Base-by-base conservation (phyloP, 129 eudicot genomes). In the Silybum marianum region DNA sequence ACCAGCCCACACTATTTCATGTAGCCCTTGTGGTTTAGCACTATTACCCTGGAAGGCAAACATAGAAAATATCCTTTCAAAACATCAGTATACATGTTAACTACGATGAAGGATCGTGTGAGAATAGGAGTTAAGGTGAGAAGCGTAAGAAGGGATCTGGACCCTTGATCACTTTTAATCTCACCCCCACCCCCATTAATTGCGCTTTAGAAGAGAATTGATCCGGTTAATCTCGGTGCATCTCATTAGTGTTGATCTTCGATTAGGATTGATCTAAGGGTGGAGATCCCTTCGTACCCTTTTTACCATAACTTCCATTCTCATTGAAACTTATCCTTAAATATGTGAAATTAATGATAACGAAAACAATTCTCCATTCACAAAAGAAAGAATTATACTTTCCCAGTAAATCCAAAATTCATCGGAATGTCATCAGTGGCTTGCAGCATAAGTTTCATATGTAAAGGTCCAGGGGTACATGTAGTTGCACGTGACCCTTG, bases 401-500 rank as follows among this genome's bases (percentile, higher is more conserved):
- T 93, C 44, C 98, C 98, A 21, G 99, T 95, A 77, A 95, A 95
- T 76, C 99, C 99, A 86, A 95, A 91, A 80, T 95, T 95, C 36
- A 95, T 85, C 16, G 99, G 99, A 44, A 95, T 38, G 63, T 90
- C 95, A 83, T 95, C 98, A 1, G 98, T 95, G 51, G 99, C 86
- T 79, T 90, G 98, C 90, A 95, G 80, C 99, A 95, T 95, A 63
- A 88, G 51, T 84, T 87, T 90, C 98, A 95, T 93, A 71, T 95
- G 99, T 42, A 77, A 66, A 60, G 97, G 90, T 73, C 91, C 97
- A 9, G 99, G 99, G 30, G 99, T 95, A 76, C 98, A 93, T 71
- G 99, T 93, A 75, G 99, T 95, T 65, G 99, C 99, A 74, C 99
- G 95, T 23, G 99, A 89, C 84, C 99, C 99, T 16, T 85, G 76